Percentiles rank a stretch among this genome's conserved stretches.
Conservation (phyloP, 805 yeast species). For the Tetrapisispora nanseiensis region DNA sequence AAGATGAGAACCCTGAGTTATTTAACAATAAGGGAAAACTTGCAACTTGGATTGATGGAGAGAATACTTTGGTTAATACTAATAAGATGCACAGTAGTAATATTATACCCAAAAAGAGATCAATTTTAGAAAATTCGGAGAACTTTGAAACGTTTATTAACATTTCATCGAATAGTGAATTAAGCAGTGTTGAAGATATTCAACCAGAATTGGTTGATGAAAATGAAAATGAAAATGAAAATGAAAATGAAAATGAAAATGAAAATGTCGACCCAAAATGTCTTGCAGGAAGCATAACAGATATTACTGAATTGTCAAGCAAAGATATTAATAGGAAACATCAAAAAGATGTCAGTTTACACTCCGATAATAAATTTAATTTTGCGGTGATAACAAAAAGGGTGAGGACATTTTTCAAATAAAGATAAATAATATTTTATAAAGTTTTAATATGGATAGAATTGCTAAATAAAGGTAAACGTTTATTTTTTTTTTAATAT, state of each 20-base stretch:
- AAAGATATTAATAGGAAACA: no score
- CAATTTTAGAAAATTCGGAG: not conserved
- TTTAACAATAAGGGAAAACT: not conserved
- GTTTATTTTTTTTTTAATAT: no score
- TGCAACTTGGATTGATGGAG: not conserved
- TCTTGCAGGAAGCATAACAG: no score
- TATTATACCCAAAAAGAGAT: no score
- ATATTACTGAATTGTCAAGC: no score
- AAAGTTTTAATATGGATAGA: no score
- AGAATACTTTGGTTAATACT: no score
- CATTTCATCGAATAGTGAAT: conserved; percentile 23
- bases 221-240: not conserved
- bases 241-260: not conserved
- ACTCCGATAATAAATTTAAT: conserved; percentile 11
- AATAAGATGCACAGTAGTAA: no score
- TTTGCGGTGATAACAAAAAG: conserved; percentile 15
- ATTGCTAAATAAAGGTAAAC: no score
- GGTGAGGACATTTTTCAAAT: conserved; percentile 19
- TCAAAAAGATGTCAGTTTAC: not conserved
- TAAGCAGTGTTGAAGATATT: conserved; percentile 25
- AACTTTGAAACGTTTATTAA: conserved; percentile 17
- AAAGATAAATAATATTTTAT: no score
- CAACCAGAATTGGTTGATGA: not conserved
- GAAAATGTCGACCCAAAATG: not conserved
- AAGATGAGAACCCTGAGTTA: not conserved